Evolutionary conservation across 495 filamentous ascomycete species (phyloP).

Genomic region (Neurospora terricola): DNA sequence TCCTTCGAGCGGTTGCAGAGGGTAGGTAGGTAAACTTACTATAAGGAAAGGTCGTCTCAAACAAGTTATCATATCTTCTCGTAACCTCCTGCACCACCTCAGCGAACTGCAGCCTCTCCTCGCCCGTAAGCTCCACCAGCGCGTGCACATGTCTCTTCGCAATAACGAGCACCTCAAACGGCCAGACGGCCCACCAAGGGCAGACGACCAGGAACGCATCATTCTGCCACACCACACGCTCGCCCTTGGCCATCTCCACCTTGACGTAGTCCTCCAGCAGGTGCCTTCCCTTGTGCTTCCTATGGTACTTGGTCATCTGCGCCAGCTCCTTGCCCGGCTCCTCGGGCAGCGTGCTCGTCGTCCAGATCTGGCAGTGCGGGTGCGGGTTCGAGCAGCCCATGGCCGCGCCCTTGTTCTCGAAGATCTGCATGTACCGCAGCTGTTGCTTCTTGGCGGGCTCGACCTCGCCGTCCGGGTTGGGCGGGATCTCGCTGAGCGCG

Average conservation of each 20-base stretch:
- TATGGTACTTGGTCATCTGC: constrained; percentile 65
- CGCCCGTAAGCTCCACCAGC: constrained; percentile 64
- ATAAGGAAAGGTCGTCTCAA: constrained; percentile 94
- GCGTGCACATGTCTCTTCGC: constrained; percentile 69
- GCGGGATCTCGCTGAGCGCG: constrained; percentile 28
- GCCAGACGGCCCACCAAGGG: constrained; percentile 97
- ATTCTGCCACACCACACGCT: constrained; percentile 84
- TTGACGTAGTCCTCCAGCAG: constrained; percentile 79
- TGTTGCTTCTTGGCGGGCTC: constrained; percentile 55
- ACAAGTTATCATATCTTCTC: constrained; percentile 89
- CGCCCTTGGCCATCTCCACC: constrained; percentile 69
- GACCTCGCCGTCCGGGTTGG: constrained; percentile 26
- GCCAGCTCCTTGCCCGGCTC: constrained; percentile 71
- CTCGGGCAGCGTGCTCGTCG: constrained; percentile 78
- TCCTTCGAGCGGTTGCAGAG: neutral
- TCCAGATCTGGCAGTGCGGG: constrained; percentile 95
- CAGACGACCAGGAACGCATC: constrained; percentile 71
- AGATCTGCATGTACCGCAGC: constrained; percentile 97
- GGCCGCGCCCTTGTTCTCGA: constrained; percentile 95
- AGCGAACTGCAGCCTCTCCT: constrained; percentile 62
- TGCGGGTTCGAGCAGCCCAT: constrained; percentile 99
- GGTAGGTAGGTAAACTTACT: constrained; percentile 35
- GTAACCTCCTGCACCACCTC: constrained; percentile 80
- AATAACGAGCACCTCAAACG: constrained; percentile 90
- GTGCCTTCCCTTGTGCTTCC: constrained; percentile 56